A percentile compares a stretch with the other conserved stretches of the same genome.
Conservation (phyloP, 2,329 filamentous ascomycete genomes). For the Xylariaceae sp. region DNA sequence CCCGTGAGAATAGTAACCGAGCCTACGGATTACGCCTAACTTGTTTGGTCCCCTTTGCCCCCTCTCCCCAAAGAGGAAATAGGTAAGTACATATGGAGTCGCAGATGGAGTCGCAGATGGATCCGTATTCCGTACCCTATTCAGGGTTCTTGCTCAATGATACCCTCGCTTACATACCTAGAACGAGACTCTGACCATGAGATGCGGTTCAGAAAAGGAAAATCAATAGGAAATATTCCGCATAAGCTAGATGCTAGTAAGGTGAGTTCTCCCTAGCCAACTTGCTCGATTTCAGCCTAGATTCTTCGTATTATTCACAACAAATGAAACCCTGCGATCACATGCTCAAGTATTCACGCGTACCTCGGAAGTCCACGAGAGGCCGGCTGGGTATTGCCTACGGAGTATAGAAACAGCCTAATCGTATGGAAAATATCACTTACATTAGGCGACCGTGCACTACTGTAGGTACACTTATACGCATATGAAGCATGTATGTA, state of each 20-base stretch:
- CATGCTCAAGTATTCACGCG: conserved; percentile 7
- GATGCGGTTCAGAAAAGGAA: not conserved
- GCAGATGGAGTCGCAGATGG: too few relatives aligned
- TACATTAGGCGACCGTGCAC: not conserved
- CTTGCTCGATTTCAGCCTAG: not conserved
- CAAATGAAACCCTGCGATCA: conserved; percentile 1
- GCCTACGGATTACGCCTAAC: not conserved
- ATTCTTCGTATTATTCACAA: not conserved
- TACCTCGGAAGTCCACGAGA: not conserved
- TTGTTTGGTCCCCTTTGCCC: not conserved
- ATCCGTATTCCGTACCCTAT: not conserved
- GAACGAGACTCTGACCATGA: not conserved
- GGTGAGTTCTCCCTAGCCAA: conserved; percentile 2
- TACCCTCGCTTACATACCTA: not conserved
- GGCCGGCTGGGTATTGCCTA: conserved; percentile 5
- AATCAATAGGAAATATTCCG: not conserved
- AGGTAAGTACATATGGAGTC: not conserved
- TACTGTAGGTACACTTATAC: too few relatives aligned
- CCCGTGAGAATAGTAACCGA: not conserved
- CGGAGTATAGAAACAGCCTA: too few relatives aligned
- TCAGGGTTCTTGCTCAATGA: not conserved
- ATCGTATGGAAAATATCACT: conserved; percentile 4
- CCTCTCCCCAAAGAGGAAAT: not conserved
- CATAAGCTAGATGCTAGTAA: not conserved
- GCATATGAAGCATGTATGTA: too few relatives aligned